A percentile compares a stretch with the other conserved stretches of the same genome.
Evolutionary conservation across 352 stramenopile species (phyloP).

Genomic region (Pythium grandisporangium): DNA sequence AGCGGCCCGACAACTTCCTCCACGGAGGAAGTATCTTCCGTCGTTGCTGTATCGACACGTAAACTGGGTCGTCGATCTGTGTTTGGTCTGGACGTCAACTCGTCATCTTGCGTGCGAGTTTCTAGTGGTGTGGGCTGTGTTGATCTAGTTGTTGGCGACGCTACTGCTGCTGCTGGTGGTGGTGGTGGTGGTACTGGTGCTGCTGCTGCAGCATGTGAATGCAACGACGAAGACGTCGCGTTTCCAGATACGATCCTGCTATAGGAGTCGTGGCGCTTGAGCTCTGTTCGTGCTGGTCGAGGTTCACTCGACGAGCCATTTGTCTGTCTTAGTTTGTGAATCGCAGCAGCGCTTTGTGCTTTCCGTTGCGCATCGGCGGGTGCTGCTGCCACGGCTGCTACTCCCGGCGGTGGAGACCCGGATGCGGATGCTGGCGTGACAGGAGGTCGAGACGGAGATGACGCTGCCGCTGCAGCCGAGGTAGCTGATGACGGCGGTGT

Average conservation of each 20-base stretch:
- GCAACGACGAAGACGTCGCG: slow-evolving; percentile 1
- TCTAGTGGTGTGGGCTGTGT: too few relatives aligned
- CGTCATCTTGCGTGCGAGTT: too few relatives aligned
- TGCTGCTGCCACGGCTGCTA: slow-evolving; percentile 3
- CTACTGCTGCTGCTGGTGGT: neutral
- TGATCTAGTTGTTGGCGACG: too few relatives aligned
- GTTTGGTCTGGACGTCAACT: slow-evolving; percentile 4
- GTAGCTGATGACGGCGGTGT: too few relatives aligned
- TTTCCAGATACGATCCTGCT: slow-evolving; percentile 10
- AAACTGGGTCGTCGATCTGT: slow-evolving; percentile 26
- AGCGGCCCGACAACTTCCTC: slow-evolving; percentile 41
- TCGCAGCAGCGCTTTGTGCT: slow-evolving; percentile 64
- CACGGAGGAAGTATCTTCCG: neutral
- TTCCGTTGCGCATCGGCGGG: slow-evolving; percentile 43
- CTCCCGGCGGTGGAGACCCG: neutral
- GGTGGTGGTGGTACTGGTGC: neutral
- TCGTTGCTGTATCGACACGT: slow-evolving; percentile 30
- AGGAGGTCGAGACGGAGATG: neutral
- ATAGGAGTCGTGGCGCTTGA: slow-evolving; percentile 9
- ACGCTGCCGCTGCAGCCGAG: neutral
- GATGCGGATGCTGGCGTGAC: neutral
- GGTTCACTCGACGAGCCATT: neutral
- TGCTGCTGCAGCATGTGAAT: too few relatives aligned
- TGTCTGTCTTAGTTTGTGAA: slow-evolving; percentile 50
- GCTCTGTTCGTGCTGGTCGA: too few relatives aligned